Conservation (phyloP, 305 asterid species). For the Solanum chacoense region DNA sequence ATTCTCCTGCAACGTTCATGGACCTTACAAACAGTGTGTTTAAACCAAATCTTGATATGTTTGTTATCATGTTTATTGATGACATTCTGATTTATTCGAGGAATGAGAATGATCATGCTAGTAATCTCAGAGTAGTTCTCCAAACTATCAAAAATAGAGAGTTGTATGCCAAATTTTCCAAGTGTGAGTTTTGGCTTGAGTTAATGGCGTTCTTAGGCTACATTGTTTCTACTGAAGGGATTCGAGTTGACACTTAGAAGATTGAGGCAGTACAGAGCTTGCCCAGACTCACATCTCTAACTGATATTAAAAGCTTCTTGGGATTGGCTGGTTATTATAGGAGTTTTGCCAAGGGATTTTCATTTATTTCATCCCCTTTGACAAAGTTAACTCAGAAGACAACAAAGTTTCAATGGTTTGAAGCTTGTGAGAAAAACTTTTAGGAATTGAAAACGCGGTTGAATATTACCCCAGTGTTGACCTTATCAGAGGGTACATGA, state of each 20-base stretch:
- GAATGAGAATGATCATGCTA: neutral
- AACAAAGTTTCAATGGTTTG: neutral
- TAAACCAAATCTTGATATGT: neutral
- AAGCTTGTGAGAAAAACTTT: neutral
- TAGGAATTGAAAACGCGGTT: neutral
- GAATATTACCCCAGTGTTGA: neutral
- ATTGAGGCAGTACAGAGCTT: neutral
- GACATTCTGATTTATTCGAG: neutral
- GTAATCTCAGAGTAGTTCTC: neutral
- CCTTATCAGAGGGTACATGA: neutral
- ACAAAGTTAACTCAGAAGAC: neutral
- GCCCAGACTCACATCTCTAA: neutral
- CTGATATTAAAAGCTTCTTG: neutral
- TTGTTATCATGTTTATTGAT: neutral
- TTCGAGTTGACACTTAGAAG: neutral
- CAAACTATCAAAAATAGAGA: neutral
- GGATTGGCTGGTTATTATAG: neutral
- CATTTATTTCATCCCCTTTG: neutral
- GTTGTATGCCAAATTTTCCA: neutral
- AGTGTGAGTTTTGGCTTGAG: neutral
- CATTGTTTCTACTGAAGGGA: neutral
- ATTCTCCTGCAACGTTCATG: neutral
- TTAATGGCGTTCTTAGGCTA: neutral
- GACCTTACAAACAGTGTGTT: neutral
- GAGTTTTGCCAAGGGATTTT: neutral